A percentile compares a stretch with the other conserved stretches of the same genome.
phyloP scores from a whole-genome alignment of 2,329 filamentous ascomycete species.

The Penicillium sp. region DNA sequence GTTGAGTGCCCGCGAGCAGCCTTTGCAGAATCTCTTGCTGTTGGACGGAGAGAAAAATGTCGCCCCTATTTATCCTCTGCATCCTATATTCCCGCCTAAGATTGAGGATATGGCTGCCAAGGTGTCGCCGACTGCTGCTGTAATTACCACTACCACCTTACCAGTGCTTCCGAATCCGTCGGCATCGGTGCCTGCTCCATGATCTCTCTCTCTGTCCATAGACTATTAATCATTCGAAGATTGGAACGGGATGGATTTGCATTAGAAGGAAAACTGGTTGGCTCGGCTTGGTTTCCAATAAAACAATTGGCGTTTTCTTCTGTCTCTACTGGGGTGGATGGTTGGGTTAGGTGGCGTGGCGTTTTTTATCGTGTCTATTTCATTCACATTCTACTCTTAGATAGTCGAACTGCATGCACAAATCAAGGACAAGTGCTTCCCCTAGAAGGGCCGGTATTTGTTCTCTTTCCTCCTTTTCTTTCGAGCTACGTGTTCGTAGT shows the following conservation, averaged over 20 bases:
- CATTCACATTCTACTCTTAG: too few relatives aligned
- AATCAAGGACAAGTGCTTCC: too few relatives aligned
- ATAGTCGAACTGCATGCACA: too few relatives aligned
- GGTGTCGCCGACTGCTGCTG: conserved; percentile 15
- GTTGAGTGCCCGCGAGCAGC: conserved; percentile 83
- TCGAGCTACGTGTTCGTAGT: too few relatives aligned
- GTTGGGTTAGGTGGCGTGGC: too few relatives aligned
- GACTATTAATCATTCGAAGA: neutral
- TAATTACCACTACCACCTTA: neutral
- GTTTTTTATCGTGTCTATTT: too few relatives aligned
- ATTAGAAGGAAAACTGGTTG: neutral
- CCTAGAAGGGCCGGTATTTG: too few relatives aligned
- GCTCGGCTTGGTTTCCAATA: neutral
- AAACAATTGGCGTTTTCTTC: neutral
- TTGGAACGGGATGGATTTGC: neutral
- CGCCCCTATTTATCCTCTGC: conserved; percentile 75
- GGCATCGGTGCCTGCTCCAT: neutral
- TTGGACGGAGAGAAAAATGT: conserved; percentile 82
- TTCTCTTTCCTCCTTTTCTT: too few relatives aligned
- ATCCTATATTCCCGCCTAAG: conserved; percentile 56
- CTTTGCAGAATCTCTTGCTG: conserved; percentile 89
- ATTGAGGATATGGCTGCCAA: conserved; percentile 22
- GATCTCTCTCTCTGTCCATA: neutral
- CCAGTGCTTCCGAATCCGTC: neutral
- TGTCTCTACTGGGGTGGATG: neutral